Conservation (phyloP, 176 grass and related monocot species). For the Tillandsia fasciculata region DNA sequence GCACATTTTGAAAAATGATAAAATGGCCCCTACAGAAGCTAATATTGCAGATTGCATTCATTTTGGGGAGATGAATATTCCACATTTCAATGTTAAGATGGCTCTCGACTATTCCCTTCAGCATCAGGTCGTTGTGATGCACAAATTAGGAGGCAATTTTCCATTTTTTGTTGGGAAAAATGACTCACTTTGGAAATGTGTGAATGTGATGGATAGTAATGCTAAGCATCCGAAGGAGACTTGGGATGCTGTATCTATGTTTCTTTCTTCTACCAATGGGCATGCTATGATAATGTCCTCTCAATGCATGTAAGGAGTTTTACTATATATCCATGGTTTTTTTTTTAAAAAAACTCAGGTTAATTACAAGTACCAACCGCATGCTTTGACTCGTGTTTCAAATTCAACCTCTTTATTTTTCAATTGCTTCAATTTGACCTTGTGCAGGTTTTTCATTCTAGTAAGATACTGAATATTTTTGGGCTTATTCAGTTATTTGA, state of each 20-base stretch:
- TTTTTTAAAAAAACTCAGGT: not conserved
- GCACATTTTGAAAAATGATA: conserved; percentile 60
- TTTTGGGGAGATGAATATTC: conserved; percentile 52
- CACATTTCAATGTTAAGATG: conserved; percentile 52
- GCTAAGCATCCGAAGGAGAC: conserved; percentile 45
- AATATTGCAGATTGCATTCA: conserved; percentile 77
- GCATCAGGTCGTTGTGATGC: conserved; percentile 42
- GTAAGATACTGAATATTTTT: conserved; percentile 1
- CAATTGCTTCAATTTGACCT: too few relatives aligned
- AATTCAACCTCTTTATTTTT: conserved; percentile 6
- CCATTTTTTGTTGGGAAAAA: conserved; percentile 58
- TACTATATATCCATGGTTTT: not conserved
- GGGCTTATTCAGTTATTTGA: too few relatives aligned
- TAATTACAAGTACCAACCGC: not conserved
- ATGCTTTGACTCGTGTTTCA: conserved; percentile 9
- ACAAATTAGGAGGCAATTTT: conserved; percentile 41
- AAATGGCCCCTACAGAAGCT: conserved; percentile 70
- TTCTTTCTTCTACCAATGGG: conserved; percentile 43
- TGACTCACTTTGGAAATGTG: conserved; percentile 66
- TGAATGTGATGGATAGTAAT: conserved; percentile 69
- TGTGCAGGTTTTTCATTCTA: not conserved
- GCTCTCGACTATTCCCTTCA: conserved; percentile 55
- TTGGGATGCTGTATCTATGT: conserved; percentile 46
- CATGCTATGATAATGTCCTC: conserved; percentile 40
- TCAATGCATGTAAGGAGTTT: conserved; percentile 47